Percentiles rank a stretch among this genome's conserved stretches.
phyloP scores from a whole-genome alignment of 441 rosid genomes.

The Flueggea neowawraea region DNA sequence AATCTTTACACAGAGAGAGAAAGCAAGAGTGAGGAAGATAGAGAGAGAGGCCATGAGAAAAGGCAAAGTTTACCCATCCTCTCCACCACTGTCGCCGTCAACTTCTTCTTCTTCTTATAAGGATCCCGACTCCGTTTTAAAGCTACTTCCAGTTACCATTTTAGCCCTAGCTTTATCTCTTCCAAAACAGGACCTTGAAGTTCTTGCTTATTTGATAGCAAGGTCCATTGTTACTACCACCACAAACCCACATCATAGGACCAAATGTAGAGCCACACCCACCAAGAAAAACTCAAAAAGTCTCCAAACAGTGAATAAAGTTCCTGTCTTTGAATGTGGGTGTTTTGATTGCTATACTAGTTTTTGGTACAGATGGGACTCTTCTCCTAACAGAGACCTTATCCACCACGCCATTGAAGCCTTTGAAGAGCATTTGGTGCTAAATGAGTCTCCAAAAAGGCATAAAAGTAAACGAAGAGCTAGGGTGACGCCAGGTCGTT shows the following conservation, averaged over 20 bases:
- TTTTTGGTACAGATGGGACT: slow-evolving; percentile 90
- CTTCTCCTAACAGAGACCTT: slow-evolving; percentile 67
- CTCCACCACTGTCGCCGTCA: no score
- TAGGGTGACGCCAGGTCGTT: slow-evolving; percentile 9
- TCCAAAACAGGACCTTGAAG: slow-evolving; percentile 66
- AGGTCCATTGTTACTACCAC: slow-evolving; percentile 26
- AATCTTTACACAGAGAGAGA: no score
- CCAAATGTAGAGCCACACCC: no score
- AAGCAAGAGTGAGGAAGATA: no score
- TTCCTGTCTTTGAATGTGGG: slow-evolving; percentile 56
- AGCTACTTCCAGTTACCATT: slow-evolving; percentile 57
- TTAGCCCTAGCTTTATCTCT: slow-evolving; percentile 56
- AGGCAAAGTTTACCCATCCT: no score
- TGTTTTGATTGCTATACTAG: slow-evolving; percentile 83
- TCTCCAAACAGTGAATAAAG: slow-evolving; percentile 16
- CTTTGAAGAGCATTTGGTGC: slow-evolving; percentile 61
- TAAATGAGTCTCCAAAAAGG: slow-evolving; percentile 26
- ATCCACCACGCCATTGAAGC: slow-evolving; percentile 80
- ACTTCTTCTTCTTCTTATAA: no score
- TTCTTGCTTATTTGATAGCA: slow-evolving; percentile 69
- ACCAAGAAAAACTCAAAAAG: background rate
- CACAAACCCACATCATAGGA: slow-evolving; percentile 13
- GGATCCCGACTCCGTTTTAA: no score
- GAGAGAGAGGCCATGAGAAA: no score
- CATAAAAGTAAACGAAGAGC: slow-evolving; percentile 28